Base-by-base conservation (phyloP, 148 eudicot species). In the Rheum nobile region DNA sequence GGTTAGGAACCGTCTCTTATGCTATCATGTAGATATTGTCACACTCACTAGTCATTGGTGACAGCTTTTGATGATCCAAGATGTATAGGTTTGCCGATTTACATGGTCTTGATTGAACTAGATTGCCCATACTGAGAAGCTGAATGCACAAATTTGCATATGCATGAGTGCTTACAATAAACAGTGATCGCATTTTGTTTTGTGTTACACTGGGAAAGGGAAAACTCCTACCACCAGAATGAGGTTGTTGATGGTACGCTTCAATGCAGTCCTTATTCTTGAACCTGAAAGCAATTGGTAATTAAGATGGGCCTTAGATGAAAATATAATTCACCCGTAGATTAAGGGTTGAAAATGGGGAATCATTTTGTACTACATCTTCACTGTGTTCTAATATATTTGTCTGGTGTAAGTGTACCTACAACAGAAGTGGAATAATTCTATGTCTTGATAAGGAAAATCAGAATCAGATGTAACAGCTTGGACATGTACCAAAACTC, bases 1-100 rank as follows among this genome's bases (percentile, higher is more conserved):
- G 98, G 99, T 92, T 77, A 63, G 76, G 52, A 57, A 21, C 59
- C 29, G 22, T 44, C 39, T 50, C 71, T 6, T 63, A 38, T 63
- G 70, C 13, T 57, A 35, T 21, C 4, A 7, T 21, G 24, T 32
- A 7, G 14, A 35, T 68, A 19, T 68, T 6, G 22, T 68, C 43
- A 17, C 71, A 41, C n/a, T 47, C 52, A 16, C 10, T 50, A 19
- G 57, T 50, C 6, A 59, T 12, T 26, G 35, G 34, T 28, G 34
- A 28, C 67, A 29, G 10, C 22, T 32, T 17, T 32, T 31, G 70
- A 65, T 65, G 38, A 32, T 32, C 13, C 39, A 19, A 14, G 39
- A 65, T 65, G 21, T 34, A 6, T 65, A 31, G 41, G 21, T 17
- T 32, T 65, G 70, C 70, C 70, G 6, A 16, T 28, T n/a, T 59